Percentiles rank a stretch among this genome's conserved stretches.
Conservation (phyloP, 257 asterid species). For the Hygrophila difformis region DNA sequence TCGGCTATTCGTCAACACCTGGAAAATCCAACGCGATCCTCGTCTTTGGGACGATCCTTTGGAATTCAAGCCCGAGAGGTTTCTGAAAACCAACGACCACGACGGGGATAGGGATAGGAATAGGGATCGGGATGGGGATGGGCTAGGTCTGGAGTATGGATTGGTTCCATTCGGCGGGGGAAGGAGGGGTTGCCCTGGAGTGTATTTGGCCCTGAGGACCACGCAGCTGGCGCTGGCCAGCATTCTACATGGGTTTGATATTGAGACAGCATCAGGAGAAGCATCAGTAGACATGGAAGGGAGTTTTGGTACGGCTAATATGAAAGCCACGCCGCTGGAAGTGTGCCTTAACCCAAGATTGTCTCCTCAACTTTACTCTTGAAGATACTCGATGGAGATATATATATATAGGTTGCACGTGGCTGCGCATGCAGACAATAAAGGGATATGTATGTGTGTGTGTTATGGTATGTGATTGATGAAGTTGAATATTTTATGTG, state of each 20-base stretch:
- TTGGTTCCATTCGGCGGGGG: slow-evolving; percentile 43
- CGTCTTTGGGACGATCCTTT: slow-evolving; percentile 29
- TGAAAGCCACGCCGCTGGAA: slow-evolving; percentile 33
- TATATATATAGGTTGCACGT: too few relatives aligned
- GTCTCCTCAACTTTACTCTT: slow-evolving; percentile 15
- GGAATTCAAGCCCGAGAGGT: slow-evolving; percentile 35
- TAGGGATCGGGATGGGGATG: slow-evolving; percentile 25
- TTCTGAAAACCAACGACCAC: slow-evolving; percentile 21
- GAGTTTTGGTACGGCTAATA: slow-evolving; percentile 22
- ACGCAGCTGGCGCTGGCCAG: slow-evolving; percentile 26
- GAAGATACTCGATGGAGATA: too few relatives aligned
- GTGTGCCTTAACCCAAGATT: slow-evolving; percentile 28
- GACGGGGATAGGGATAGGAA: too few relatives aligned
- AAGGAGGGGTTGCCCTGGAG: slow-evolving; percentile 33
- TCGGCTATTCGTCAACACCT: slow-evolving; percentile 18
- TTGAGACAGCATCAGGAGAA: slow-evolving; percentile 8
- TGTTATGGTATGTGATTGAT: too few relatives aligned
- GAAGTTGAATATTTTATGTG: too few relatives aligned
- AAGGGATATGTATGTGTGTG: too few relatives aligned
- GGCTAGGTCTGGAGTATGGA: slow-evolving; percentile 26
- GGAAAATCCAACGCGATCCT: slow-evolving; percentile 37
- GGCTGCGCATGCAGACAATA: too few relatives aligned
- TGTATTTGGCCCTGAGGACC: slow-evolving; percentile 19
- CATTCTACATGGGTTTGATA: slow-evolving; percentile 29
- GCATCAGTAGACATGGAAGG: slow-evolving; percentile 35